Base-by-base conservation (phyloP, 1,284 basidiomycete species). In the Schizophyllum commune region DNA sequence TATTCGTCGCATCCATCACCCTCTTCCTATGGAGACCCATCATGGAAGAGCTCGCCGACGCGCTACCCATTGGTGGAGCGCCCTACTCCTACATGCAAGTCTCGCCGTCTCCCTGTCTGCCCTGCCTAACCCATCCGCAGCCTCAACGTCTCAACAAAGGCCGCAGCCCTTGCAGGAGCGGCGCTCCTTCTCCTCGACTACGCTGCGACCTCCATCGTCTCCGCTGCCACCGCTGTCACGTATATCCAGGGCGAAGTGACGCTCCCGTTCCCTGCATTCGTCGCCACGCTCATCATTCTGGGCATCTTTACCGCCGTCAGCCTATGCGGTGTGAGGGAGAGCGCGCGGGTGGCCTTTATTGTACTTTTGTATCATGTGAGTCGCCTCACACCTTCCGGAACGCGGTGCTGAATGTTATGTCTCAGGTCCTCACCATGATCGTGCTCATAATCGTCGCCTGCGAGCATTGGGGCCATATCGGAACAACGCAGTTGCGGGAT, bases 21-120 rank as follows among this genome's bases (percentile, higher is more conserved):
- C 68, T 88, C 2, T 84, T 85, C 65, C 68, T 89, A 21, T 90
- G 86, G 83, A 80, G 85, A 20, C 88, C 88, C 4, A 78, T 90
- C 54, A 83, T 90, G 81, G 77, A 83, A 64, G 88, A 90, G 67
- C 71, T 90, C 7, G 85, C 79, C 0, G 82, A 83, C 8, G 85
- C 88, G 2, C 72, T 89, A 4, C 85, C 84, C 2, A 78, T 87
- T 27, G 83, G 78, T 60, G 88, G 88, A 0, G 85, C 84, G n/a
- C 86, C 84, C 8, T 89, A 89, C 66, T 80, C 81, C 0, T 88
- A 86, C 68, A 72, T 87, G 78, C n/a, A n/a, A n/a, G n/a, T n/a
- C n/a, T n/a, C n/a, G n/a, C 34, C 56, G 53, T 56, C 27, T 13
- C 27, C 8, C 9, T 27, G 4, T 32, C 55, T 58, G n/a, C 4